phyloP scores from a whole-genome alignment of 2,329 filamentous ascomycete species.

The Paecilomyces formosus region DNA sequence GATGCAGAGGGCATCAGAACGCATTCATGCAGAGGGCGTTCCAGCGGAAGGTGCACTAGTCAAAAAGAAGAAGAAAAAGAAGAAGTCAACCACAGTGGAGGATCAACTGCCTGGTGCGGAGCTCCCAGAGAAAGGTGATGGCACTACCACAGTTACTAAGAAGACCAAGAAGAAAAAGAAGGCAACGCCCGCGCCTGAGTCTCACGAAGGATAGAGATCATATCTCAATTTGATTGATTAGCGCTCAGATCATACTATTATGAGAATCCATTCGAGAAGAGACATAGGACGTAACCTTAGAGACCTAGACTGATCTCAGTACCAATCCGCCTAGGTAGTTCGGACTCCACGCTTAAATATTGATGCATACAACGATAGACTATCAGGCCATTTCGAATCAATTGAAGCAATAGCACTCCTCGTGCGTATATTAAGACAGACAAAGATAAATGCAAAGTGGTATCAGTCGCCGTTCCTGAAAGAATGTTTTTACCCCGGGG shows the following conservation, averaged over 20 bases:
- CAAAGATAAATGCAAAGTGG: background rate
- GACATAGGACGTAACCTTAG: background rate
- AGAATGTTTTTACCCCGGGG: background rate
- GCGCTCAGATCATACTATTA: background rate
- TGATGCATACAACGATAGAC: background rate
- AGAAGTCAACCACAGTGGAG: constrained; percentile 10
- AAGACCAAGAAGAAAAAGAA: constrained; percentile 15
- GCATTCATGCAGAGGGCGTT: constrained; percentile 42
- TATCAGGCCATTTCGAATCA: background rate
- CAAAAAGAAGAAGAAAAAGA: constrained; percentile 53
- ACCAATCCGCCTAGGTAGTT: background rate
- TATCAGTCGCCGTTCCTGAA: background rate
- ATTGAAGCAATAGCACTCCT: background rate
- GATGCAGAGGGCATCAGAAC: constrained; percentile 55
- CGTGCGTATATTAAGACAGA: background rate
- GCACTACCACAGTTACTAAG: background rate
- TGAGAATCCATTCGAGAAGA: background rate
- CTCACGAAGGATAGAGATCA: background rate
- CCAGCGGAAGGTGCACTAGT: constrained; percentile 40
- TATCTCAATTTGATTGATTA: background rate
- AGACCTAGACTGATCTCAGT: background rate
- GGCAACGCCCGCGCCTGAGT: background rate
- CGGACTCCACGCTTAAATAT: background rate
- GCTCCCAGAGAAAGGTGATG: background rate
- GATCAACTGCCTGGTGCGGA: background rate